A percentile compares a stretch with the other conserved stretches of the same genome.
phyloP scores from a whole-genome alignment of 176 grass and related monocot species.

The Cenchrus purpureus region DNA sequence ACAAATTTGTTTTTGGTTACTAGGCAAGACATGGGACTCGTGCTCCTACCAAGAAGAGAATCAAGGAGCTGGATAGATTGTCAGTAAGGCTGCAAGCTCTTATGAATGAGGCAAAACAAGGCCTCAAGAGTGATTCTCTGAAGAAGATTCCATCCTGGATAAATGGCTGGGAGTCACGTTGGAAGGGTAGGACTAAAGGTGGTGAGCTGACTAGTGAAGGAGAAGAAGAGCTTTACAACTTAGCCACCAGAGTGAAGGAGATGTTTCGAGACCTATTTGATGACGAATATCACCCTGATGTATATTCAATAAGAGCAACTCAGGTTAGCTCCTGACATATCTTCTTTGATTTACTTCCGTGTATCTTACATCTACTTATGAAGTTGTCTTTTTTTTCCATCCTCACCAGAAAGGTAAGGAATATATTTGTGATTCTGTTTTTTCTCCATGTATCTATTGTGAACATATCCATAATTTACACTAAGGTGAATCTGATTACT shows the following conservation, averaged over 20 bases:
- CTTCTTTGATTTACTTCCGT: conserved; percentile 8
- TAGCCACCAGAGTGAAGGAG: conserved; percentile 75
- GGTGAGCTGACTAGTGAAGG: conserved; percentile 84
- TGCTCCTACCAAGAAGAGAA: conserved; percentile 80
- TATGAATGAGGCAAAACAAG: conserved; percentile 56
- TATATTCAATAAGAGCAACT: conserved; percentile 82
- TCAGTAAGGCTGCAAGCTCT: conserved; percentile 55
- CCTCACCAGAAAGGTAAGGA: background rate
- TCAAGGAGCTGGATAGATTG: conserved; percentile 84
- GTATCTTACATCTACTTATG: background rate
- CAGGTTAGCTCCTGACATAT: conserved; percentile 55
- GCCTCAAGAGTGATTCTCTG: conserved; percentile 34
- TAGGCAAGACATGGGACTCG: conserved; percentile 96
- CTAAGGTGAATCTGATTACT: background rate
- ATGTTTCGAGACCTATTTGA: conserved; percentile 75
- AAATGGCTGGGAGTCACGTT: conserved; percentile 78
- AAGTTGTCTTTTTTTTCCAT: background rate
- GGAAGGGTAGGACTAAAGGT: conserved; percentile 77
- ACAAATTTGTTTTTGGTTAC: background rate
- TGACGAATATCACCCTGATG: conserved; percentile 82
- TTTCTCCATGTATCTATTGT: too few relatives aligned
- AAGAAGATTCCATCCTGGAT: conserved; percentile 77
- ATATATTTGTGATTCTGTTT: background rate
- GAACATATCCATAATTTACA: background rate
- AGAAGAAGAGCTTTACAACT: conserved; percentile 77